A percentile compares a stretch with the other conserved stretches of the same genome.
These are phyloP conservation scores for Selaginella moellendorffii DNA, from an alignment of 75 land plant species.

Conservation along the genomic window DNA sequence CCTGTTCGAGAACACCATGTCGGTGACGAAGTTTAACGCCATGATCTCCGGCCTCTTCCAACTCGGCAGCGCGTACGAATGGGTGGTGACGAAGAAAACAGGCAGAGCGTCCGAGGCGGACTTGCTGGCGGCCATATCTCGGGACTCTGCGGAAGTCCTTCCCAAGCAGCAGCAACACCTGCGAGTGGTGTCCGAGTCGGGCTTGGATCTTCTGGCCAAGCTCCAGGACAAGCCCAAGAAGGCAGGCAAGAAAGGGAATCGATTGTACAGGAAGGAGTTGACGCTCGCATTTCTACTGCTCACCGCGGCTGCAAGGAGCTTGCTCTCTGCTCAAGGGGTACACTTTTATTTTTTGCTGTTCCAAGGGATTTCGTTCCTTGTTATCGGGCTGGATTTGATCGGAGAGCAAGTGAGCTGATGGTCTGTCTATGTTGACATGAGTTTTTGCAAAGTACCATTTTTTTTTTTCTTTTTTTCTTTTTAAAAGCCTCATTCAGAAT, in stretches of 20 bases:
- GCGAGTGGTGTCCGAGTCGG: constrained; percentile 50
- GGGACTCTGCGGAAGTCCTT: no score
- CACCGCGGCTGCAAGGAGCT: constrained; percentile 65
- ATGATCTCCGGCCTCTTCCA: constrained; percentile 85
- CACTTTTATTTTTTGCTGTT: constrained; percentile 72
- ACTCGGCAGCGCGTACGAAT: constrained; percentile 66
- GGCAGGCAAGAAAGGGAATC: constrained; percentile 51
- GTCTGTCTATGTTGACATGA: no score
- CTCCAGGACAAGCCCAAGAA: constrained; percentile 10
- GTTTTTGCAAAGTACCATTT: no score
- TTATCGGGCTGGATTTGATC: no score
- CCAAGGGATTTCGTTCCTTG: no score
- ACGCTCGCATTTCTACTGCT: constrained; percentile 57
- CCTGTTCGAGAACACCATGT: constrained; percentile 86
- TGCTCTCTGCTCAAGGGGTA: constrained; percentile 59
- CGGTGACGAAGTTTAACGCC: constrained; percentile 83
- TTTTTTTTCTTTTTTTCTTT: no score
- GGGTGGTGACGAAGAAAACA: constrained; percentile 88
- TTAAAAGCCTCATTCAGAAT: no score
- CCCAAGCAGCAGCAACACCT: constrained; percentile 9
- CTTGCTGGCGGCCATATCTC: constrained; percentile 28
- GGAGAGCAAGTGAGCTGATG: no score
- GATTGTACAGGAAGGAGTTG: constrained; percentile 55
- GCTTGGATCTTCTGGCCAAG: constrained; percentile 32
- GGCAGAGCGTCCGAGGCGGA: constrained; percentile 77